These are phyloP conservation scores for Eucalyptus erythrocorys DNA, from an alignment of 345 rosid species.

Conservation along the genomic window DNA sequence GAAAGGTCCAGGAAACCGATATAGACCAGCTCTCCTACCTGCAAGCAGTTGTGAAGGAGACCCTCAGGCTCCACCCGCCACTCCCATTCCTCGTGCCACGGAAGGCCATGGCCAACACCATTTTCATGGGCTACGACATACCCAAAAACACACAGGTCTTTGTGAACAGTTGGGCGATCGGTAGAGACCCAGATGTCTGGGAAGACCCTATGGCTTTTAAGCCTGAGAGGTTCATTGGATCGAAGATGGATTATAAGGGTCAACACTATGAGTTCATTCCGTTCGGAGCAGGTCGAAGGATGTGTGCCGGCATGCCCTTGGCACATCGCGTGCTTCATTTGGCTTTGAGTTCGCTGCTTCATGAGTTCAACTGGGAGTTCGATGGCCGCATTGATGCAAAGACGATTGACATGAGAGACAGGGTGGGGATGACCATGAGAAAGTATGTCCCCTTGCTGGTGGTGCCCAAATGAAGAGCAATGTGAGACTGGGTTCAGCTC, in stretches of 20 bases:
- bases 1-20: too few relatives aligned
- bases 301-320: slow-evolving; percentile 24
- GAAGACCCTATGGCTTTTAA: slow-evolving; percentile 10
- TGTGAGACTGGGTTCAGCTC: too few relatives aligned
- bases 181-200: slow-evolving; percentile 43
- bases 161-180: slow-evolving; percentile 53
- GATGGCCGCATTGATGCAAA: slow-evolving; percentile 3
- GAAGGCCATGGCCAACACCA: slow-evolving; percentile 25
- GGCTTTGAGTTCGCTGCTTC: slow-evolving; percentile 21
- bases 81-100: slow-evolving; percentile 45
- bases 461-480: slow-evolving; percentile 5
- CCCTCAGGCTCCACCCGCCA: slow-evolving; percentile 37
- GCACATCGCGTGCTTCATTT: slow-evolving; percentile 15
- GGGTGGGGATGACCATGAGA: slow-evolving; percentile 10
- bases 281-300: slow-evolving; percentile 34
- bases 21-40: too few relatives aligned
- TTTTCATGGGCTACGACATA: slow-evolving; percentile 32
- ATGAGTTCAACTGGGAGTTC: slow-evolving; percentile 30
- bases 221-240: slow-evolving; percentile 27
- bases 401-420: slow-evolving; percentile 14
- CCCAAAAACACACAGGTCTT: slow-evolving; percentile 36
- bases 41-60: too few relatives aligned
- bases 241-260: slow-evolving; percentile 10
- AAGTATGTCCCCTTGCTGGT: slow-evolving; percentile 18
- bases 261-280: slow-evolving; percentile 7